Base-by-base conservation (phyloP, 164 flowering plant species). In the Chimonanthus praecox region DNA sequence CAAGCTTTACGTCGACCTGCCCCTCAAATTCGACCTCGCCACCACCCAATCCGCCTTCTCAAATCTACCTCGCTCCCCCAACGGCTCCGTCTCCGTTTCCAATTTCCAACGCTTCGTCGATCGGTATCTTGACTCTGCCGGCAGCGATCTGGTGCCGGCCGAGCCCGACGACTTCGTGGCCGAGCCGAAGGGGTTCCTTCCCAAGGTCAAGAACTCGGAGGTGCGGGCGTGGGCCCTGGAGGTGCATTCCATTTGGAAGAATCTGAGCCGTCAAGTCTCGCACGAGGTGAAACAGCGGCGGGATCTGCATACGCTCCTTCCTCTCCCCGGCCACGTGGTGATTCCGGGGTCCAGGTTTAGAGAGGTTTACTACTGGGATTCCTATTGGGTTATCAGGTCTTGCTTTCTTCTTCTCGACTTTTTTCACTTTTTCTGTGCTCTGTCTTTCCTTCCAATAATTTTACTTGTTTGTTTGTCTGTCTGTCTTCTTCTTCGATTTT, bases 341-440 rank as follows among this genome's bases (percentile, higher is more conserved):
- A 77, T 94, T 63, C 97, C 97, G 0, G 99, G 99, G 10, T 91
- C 97, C 3, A 70, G 99, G 72, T 94, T 92, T 69, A 75, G 87
- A 48, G 99, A 94, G 85, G 89, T 90, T 71, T 90, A 94, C 71
- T 94, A 94, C 61, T 94, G 99, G 99, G 99, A 94, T 84, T 90
- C 97, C 72, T 94, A 89, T 63, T 92, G 97, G 97, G 84, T 90
- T 0, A 90, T 92, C 54, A 88, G 95, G 99, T 71, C 18, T 51
- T 11, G 6, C 6, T 18, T 69, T 13, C 7, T 48, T 68, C 33
- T 33, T 33, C 33, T 33, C 33, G 0, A 33, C 54, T 9, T 68
- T 68, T 68, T n/a, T n/a, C n/a, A n/a, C n/a, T n/a, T n/a, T n/a
- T 68, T 47, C 4, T 2, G 60, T 54, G 60, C 1, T 54, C 60